A percentile compares a stretch with the other conserved stretches of the same genome.
These are phyloP conservation scores for Rosa hybrid DNA, from an alignment of 331 rosid genomes.

Conservation along the genomic window DNA sequence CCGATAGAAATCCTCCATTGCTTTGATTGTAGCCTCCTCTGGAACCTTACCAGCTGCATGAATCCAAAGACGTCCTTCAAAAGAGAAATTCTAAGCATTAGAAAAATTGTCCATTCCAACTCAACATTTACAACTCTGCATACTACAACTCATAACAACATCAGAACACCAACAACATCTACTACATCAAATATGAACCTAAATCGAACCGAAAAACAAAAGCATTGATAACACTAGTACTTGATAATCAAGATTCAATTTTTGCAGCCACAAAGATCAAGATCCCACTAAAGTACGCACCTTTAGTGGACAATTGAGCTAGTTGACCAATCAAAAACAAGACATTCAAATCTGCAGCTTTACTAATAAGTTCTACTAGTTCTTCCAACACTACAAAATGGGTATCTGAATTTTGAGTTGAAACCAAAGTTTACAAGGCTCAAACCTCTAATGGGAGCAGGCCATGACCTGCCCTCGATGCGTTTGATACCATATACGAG, in stretches of 20 bases:
- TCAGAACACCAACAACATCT: not conserved
- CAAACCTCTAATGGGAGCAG: conserved; percentile 80
- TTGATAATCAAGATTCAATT: conserved; percentile 1
- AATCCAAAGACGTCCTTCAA: conserved; percentile 93
- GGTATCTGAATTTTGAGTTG: conserved; percentile 3
- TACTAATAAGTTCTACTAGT: not conserved
- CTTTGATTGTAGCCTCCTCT: conserved; percentile 81
- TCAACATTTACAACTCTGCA: not conserved
- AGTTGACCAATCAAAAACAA: not conserved
- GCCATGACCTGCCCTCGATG: conserved; percentile 91
- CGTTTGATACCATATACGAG: conserved; percentile 89
- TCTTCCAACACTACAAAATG: not conserved
- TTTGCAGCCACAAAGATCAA: not conserved
- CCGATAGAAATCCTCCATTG: conserved; percentile 84
- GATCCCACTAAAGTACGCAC: not conserved
- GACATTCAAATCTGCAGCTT: not conserved
- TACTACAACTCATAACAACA: not conserved
- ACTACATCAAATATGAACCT: not conserved
- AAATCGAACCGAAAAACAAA: not conserved
- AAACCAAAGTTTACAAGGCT: not conserved
- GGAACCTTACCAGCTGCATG: conserved; percentile 97
- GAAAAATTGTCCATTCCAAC: not conserved
- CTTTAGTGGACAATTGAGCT: not conserved
- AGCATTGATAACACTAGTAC: not conserved
- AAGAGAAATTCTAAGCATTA: conserved; percentile 17